Evolutionary conservation across 2,329 filamentous ascomycete genomes (phyloP).

Genomic region (Exutisphaerella laricina): DNA sequence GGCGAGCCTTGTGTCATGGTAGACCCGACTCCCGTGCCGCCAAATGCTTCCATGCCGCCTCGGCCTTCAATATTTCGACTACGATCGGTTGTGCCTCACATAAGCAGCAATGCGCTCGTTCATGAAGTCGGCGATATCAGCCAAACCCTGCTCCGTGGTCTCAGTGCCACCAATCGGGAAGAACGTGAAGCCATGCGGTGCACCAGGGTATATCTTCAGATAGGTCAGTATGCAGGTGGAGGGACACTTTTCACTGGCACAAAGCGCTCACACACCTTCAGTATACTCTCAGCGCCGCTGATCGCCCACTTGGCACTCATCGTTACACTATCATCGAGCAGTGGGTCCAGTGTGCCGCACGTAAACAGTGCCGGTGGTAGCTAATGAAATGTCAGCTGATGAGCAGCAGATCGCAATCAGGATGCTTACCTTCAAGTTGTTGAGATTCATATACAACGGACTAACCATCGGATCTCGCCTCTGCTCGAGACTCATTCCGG

Average conservation of each 20-base stretch:
- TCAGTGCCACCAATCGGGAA: conserved; percentile 35
- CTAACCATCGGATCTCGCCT: conserved; percentile 43
- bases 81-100: neutral
- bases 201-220: conserved; percentile 34
- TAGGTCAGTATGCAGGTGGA: too few relatives aligned
- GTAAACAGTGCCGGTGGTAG: conserved; percentile 52
- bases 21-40: too few relatives aligned
- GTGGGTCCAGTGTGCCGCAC: conserved; percentile 50
- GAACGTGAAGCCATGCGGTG: conserved; percentile 49
- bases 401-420: neutral
- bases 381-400: conserved; percentile 16
- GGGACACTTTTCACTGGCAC: too few relatives aligned
- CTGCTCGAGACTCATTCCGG: conserved; percentile 38
- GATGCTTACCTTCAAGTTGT: conserved; percentile 18
- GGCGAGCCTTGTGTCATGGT: too few relatives aligned
- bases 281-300: conserved; percentile 45
- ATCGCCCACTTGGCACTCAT: conserved; percentile 53
- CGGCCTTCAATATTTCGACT: neutral
- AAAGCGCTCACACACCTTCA: conserved; percentile 39
- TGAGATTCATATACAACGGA: conserved; percentile 48
- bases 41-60: too few relatives aligned
- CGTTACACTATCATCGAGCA: conserved; percentile 49
- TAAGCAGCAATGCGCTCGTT: conserved; percentile 17
- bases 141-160: conserved; percentile 36
- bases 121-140: conserved; percentile 39